Percentiles rank a stretch among this genome's conserved stretches.
Conservation (phyloP, 1,284 basidiomycete species). For the Ceratobasidium sp. region DNA sequence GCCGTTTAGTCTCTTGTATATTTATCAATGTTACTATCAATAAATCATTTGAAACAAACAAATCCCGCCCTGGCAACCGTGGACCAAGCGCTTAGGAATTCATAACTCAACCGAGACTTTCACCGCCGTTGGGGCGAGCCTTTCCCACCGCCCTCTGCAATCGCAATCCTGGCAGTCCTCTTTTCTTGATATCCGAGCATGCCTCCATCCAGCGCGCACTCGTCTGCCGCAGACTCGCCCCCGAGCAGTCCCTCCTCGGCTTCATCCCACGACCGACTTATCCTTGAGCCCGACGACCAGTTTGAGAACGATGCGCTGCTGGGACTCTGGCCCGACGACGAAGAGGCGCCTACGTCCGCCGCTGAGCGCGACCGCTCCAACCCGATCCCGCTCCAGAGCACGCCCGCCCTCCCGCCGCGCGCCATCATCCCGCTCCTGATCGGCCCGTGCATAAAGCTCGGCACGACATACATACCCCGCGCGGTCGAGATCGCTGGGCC, state of each 20-base stretch:
- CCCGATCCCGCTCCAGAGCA: slow-evolving; percentile 12
- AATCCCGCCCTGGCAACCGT: slow-evolving; percentile 29
- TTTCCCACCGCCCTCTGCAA: slow-evolving; percentile 26
- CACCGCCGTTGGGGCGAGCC: slow-evolving; percentile 37
- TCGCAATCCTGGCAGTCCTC: not conserved
- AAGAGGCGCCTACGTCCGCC: slow-evolving; percentile 9
- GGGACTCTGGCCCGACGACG: slow-evolving; percentile 38
- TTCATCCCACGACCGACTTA: slow-evolving; percentile 38
- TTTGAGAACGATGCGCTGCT: slow-evolving; percentile 38
- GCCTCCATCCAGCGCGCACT: not conserved
- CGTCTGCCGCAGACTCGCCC: slow-evolving; percentile 23
- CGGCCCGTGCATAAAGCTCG: slow-evolving; percentile 32
- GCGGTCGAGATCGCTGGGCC: slow-evolving; percentile 37
- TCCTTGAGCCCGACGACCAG: slow-evolving; percentile 38
- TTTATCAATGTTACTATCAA: not conserved
- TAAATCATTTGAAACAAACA: slow-evolving; percentile 24
- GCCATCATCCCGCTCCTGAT: slow-evolving; percentile 26
- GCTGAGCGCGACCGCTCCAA: slow-evolving; percentile 14
- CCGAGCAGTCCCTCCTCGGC: slow-evolving; percentile 35
- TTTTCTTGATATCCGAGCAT: not conserved
- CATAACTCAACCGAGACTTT: slow-evolving; percentile 26
- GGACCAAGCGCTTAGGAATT: slow-evolving; percentile 33
- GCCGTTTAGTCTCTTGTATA: not conserved
- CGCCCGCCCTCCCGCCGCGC: slow-evolving; percentile 27
- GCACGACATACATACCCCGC: slow-evolving; percentile 41